A percentile compares a stretch with the other conserved stretches of the same genome.
These are phyloP conservation scores for Lichtheimia ornata DNA, from an alignment of 371 early-diverging fungal genomes.

Conservation along the genomic window DNA sequence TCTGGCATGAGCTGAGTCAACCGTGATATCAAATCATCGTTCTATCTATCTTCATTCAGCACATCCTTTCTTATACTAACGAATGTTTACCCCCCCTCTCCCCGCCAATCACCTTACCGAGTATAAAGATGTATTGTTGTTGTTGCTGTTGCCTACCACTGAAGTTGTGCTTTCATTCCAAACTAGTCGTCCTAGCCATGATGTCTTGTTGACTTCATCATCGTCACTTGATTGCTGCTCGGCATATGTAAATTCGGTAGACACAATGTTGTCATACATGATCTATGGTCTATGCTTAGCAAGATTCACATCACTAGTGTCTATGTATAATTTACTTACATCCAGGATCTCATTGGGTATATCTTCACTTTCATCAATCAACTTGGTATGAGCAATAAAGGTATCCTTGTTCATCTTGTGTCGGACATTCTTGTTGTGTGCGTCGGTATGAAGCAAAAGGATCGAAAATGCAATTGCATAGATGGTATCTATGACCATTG, in stretches of 20 bases:
- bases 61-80: too few species aligned
- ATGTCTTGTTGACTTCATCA: not conserved
- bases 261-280: slow-evolving; percentile 78
- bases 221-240: slow-evolving; percentile 33
- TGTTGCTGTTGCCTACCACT: too few species aligned
- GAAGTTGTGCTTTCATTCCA: not conserved
- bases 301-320: not conserved
- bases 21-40: slow-evolving; percentile 30
- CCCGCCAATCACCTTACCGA: too few species aligned
- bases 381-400: slow-evolving; percentile 72
- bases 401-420: slow-evolving; percentile 87
- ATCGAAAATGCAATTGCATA: slow-evolving; percentile 86
- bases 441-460: slow-evolving; percentile 91
- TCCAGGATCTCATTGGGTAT: slow-evolving; percentile 75
- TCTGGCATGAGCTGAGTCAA: slow-evolving; percentile 45
- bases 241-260: slow-evolving; percentile 55
- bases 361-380: slow-evolving; percentile 66
- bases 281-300: slow-evolving; percentile 36
- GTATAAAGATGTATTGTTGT: too few species aligned
- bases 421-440: slow-evolving; percentile 84
- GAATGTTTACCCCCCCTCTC: too few species aligned
- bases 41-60: not conserved
- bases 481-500: slow-evolving; percentile 53
- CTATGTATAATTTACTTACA: slow-evolving; percentile 31
- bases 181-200: not conserved